Conservation (phyloP, 148 eudicot species). For the Vaccinium darrowii region DNA sequence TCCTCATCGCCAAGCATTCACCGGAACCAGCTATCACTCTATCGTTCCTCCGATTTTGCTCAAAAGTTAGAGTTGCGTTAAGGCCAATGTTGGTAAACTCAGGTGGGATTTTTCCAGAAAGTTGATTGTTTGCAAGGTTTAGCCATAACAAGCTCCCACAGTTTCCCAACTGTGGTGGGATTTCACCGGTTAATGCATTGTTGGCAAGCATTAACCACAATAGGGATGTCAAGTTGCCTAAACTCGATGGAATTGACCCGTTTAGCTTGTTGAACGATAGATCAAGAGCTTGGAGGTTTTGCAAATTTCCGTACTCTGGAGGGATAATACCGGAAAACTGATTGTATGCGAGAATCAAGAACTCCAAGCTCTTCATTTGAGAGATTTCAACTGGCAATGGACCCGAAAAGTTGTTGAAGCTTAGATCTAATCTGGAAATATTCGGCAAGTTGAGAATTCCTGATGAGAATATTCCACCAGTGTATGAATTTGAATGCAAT, state of each 20-base stretch:
- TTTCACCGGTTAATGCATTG: constrained; percentile 68
- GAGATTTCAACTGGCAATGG: constrained; percentile 63
- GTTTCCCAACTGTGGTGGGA: constrained; percentile 79
- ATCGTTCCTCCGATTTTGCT: constrained; percentile 36
- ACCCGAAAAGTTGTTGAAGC: constrained; percentile 74
- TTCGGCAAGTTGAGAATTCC: constrained; percentile 59
- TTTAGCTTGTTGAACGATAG: constrained; percentile 63
- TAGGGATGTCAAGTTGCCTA: constrained; percentile 73
- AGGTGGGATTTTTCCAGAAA: constrained; percentile 59
- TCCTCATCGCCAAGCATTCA: constrained; percentile 75
- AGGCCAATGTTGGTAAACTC: constrained; percentile 61
- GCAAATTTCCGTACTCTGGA: constrained; percentile 56
- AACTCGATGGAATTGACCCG: constrained; percentile 65
- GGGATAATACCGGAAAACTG: constrained; percentile 69
- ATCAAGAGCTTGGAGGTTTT: constrained; percentile 72
- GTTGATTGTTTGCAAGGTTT: constrained; percentile 69
- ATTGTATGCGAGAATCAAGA: constrained; percentile 63
- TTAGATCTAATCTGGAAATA: constrained; percentile 64
- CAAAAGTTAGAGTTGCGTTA: constrained; percentile 57
- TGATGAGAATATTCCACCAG: constrained; percentile 62
- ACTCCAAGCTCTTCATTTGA: constrained; percentile 48
- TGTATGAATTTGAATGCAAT: constrained; percentile 60
- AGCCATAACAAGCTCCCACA: constrained; percentile 90
- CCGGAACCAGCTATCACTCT: constrained; percentile 56
- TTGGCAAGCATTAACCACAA: constrained; percentile 94